Conservation (phyloP, 164 flowering plant species). For the Berberis vulgaris region DNA sequence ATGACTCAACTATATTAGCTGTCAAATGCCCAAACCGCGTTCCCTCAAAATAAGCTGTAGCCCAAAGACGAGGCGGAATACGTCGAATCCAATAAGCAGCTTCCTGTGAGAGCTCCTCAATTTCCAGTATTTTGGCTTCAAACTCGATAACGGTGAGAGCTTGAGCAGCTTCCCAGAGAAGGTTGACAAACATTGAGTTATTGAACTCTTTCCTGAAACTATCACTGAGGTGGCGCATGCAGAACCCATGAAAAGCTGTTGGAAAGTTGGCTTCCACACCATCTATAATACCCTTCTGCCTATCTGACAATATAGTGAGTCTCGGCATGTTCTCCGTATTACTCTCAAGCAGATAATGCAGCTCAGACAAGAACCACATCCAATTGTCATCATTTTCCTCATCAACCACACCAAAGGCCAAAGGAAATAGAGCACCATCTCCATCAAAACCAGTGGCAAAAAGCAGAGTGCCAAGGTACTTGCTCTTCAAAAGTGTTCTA, state of each 20-base stretch:
- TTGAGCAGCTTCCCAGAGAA: slow-evolving; percentile 31
- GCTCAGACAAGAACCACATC: slow-evolving; percentile 38
- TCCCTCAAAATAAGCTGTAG: slow-evolving; percentile 49
- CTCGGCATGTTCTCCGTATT: slow-evolving; percentile 32
- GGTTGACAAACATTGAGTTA: slow-evolving; percentile 24
- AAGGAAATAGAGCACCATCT: slow-evolving; percentile 28
- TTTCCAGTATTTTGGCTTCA: slow-evolving; percentile 36
- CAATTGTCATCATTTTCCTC: slow-evolving; percentile 32
- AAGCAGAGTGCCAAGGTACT: slow-evolving; percentile 70
- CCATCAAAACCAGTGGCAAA: slow-evolving; percentile 35
- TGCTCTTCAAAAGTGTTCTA: slow-evolving; percentile 69
- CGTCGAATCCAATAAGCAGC: slow-evolving; percentile 49
- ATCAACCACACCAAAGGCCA: slow-evolving; percentile 33
- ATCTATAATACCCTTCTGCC: slow-evolving; percentile 28
- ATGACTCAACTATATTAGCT: slow-evolving; percentile 35
- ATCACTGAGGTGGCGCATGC: slow-evolving; percentile 32
- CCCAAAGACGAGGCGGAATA: slow-evolving; percentile 46
- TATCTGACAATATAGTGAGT: slow-evolving; percentile 29
- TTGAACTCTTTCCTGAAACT: slow-evolving; percentile 31
- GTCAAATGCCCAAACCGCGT: slow-evolving; percentile 42
- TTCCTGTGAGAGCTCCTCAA: slow-evolving; percentile 38
- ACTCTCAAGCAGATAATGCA: slow-evolving; percentile 25
- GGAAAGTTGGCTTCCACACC: slow-evolving; percentile 32
- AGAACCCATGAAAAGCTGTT: slow-evolving; percentile 28
- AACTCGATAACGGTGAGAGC: slow-evolving; percentile 26